These are phyloP conservation scores for Apiotrichum porosum DNA, from an alignment of 1,284 basidiomycete species.

Conservation along the genomic window DNA sequence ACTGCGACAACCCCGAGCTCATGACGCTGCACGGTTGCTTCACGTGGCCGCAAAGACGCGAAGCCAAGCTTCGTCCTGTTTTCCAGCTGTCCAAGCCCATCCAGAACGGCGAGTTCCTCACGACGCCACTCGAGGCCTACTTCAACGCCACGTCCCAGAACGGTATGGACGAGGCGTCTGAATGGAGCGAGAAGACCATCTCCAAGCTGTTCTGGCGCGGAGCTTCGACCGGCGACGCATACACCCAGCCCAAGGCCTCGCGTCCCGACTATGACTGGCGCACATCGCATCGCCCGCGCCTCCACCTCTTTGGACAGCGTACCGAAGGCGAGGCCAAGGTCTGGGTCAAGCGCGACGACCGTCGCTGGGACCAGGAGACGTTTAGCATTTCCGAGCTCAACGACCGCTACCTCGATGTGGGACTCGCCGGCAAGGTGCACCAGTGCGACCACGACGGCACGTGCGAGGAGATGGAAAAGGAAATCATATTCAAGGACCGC, in stretches of 20 bases:
- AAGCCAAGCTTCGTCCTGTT: constrained; percentile 38
- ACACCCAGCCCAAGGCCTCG: constrained; percentile 16
- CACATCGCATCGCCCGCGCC: constrained; percentile 42
- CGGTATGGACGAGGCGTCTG: background rate
- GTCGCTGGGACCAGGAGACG: constrained; percentile 20
- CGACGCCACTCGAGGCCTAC: constrained; percentile 45
- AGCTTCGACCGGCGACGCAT: constrained; percentile 46
- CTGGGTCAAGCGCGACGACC: constrained; percentile 38
- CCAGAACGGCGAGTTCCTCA: constrained; percentile 40
- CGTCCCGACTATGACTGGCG: constrained; percentile 39
- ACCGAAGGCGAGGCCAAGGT: constrained; percentile 34
- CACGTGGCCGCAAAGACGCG: constrained; percentile 34
- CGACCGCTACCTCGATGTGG: constrained; percentile 47
- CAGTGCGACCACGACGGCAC: constrained; percentile 48
- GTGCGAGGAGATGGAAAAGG: constrained; percentile 40
- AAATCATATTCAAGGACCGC: constrained; percentile 33
- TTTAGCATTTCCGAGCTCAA: constrained; percentile 29
- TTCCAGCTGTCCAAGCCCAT: constrained; percentile 45
- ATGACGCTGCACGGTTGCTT: constrained; percentile 39
- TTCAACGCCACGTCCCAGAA: constrained; percentile 27
- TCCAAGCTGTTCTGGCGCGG: constrained; percentile 51
- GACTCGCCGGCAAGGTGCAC: constrained; percentile 34
- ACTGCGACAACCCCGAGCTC: constrained; percentile 37
- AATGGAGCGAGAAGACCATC: constrained; percentile 43
- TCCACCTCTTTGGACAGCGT: constrained; percentile 38